Percentiles rank a stretch among this genome's conserved stretches.
These are phyloP conservation scores for Orbilia quercus DNA, from an alignment of 2,329 filamentous ascomycete genomes.

Conservation along the genomic window DNA sequence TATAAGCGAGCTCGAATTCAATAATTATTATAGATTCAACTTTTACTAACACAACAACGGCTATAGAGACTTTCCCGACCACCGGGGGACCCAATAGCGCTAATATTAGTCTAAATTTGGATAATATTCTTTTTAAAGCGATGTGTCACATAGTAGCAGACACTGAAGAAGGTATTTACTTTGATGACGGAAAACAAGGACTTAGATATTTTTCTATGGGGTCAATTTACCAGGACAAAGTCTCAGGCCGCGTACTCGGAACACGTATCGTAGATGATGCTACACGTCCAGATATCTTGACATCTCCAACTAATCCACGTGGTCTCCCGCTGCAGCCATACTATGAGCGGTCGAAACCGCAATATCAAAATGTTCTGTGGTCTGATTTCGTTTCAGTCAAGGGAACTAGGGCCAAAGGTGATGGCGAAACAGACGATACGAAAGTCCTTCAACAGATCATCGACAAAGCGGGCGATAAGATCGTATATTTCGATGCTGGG, in stretches of 20 bases:
- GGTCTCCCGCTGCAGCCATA: conserved; percentile 61
- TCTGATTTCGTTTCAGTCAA: conserved; percentile 65
- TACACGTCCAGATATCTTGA: neutral
- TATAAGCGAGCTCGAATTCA: conserved; percentile 69
- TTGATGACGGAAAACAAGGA: neutral
- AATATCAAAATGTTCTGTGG: conserved; percentile 65
- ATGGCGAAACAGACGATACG: conserved; percentile 34
- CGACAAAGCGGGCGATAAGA: conserved; percentile 66
- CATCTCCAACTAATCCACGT: neutral
- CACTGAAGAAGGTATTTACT: neutral
- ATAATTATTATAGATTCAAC: conserved; percentile 69
- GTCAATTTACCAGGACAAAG: neutral
- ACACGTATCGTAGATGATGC: neutral
- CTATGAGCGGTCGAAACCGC: conserved; percentile 69
- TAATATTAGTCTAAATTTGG: neutral
- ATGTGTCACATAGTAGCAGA: neutral
- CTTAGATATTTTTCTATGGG: conserved; percentile 12
- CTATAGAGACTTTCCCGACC: conserved; percentile 65
- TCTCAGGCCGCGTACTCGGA: neutral
- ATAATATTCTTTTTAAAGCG: conserved; percentile 4
- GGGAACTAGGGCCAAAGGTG: conserved; percentile 39
- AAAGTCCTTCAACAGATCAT: conserved; percentile 64
- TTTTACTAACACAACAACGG: conserved; percentile 67
- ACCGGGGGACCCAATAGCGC: neutral
- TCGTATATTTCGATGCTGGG: conserved; percentile 71